Evolutionary conservation across 495 filamentous ascomycete species (phyloP).

Genomic region (Cercophora scortea): DNA sequence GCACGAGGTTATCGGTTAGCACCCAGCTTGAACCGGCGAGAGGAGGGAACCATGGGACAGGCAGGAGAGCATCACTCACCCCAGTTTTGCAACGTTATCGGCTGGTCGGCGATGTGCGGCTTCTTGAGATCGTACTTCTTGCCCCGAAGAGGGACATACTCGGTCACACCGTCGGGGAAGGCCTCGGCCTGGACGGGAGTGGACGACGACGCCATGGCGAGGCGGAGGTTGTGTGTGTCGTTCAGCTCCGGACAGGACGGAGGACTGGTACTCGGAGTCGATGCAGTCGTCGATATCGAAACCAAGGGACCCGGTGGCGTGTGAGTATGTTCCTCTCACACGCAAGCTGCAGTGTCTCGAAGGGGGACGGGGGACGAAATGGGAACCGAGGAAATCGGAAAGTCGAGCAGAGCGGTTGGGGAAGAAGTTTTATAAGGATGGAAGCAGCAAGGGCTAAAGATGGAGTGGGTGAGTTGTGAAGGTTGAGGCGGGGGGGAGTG

Average conservation of each 20-base stretch:
- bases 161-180: constrained; percentile 41
- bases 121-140: constrained; percentile 43
- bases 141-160: constrained; percentile 37
- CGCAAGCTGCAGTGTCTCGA: background rate
- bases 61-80: constrained; percentile 21
- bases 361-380: constrained; percentile 1
- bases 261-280: background rate
- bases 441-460: constrained; percentile 6
- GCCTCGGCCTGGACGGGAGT: constrained; percentile 27
- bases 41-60: no score
- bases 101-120: constrained; percentile 46
- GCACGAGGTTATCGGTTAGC: no score
- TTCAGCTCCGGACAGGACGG: constrained; percentile 4
- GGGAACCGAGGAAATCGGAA: constrained; percentile 2
- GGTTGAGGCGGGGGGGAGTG: constrained; percentile 11
- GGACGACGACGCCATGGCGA: constrained; percentile 39
- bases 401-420: constrained; percentile 2
- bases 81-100: constrained; percentile 83
- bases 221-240: background rate
- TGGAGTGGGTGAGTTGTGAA: background rate
- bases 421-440: constrained; percentile 19
- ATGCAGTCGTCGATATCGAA: constrained; percentile 2
- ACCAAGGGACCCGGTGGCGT: background rate
- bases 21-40: no score
- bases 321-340: background rate